phyloP scores from a whole-genome alignment of 1,284 basidiomycete species.

The Ustilago trichophora region DNA sequence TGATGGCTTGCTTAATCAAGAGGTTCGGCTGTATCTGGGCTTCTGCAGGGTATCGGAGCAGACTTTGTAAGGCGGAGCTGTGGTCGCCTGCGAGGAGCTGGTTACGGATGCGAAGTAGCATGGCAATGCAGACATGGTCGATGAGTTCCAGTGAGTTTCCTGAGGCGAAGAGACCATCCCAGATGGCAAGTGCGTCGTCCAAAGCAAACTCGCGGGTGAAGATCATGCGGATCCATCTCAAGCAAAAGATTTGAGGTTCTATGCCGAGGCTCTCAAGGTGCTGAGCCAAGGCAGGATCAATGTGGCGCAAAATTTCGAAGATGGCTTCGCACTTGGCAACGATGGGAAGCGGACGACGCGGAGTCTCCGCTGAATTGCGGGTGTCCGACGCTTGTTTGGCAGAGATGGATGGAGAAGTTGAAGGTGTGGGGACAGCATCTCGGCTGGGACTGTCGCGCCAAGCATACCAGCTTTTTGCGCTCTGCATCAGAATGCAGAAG shows the following conservation, averaged over 20 bases:
- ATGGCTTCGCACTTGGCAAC: conserved; percentile 42
- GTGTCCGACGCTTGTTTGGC: neutral
- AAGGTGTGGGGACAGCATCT: neutral
- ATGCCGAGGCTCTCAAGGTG: conserved; percentile 57
- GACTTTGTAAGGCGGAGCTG: conserved; percentile 41
- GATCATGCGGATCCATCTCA: conserved; percentile 61
- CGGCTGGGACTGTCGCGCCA: conserved; percentile 31
- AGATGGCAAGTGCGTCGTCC: conserved; percentile 52
- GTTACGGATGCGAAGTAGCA: conserved; percentile 60
- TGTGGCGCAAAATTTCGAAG: conserved; percentile 26
- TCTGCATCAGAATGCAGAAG: conserved; percentile 53
- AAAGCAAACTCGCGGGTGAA: conserved; percentile 58
- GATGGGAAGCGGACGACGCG: conserved; percentile 30
- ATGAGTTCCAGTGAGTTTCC: conserved; percentile 51
- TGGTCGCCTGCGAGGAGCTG: conserved; percentile 55
- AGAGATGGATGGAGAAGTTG: conserved; percentile 3
- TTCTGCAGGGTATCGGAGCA: conserved; percentile 50
- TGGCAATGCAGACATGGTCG: conserved; percentile 59
- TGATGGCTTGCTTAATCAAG: conserved; percentile 47
- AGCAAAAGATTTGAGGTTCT: conserved; percentile 60
- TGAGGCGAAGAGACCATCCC: conserved; percentile 59
- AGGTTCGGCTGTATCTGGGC: conserved; percentile 24
- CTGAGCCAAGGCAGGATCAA: conserved; percentile 50
- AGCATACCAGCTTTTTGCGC: conserved; percentile 54
- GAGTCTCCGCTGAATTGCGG: neutral